phyloP scores from a whole-genome alignment of 140 eudicot genomes.

The Anethum foeniculum region DNA sequence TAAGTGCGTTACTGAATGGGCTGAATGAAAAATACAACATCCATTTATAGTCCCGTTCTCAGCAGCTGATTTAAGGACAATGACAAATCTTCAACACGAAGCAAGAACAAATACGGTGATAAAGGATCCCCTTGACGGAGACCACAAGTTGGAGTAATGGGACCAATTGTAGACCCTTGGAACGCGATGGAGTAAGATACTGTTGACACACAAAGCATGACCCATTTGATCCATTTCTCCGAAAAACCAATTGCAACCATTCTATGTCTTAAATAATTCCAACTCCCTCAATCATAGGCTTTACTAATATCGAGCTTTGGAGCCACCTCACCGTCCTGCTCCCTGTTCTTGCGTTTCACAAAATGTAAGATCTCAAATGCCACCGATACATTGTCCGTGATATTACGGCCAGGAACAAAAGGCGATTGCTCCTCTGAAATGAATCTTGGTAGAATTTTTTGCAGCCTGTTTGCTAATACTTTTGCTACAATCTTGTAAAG shows the following conservation, averaged over 20 bases:
- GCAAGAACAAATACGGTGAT: background rate
- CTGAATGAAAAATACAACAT: too few species aligned
- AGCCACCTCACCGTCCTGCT: background rate
- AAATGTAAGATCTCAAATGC: background rate
- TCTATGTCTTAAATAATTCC: background rate
- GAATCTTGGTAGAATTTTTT: too few species aligned
- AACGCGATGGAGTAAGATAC: too few species aligned
- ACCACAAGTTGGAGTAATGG: background rate
- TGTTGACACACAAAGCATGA: background rate
- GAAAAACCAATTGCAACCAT: background rate
- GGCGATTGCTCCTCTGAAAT: too few species aligned
- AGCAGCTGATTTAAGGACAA: background rate
- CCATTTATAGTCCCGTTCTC: too few species aligned
- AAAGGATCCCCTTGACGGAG: background rate
- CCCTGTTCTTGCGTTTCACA: background rate
- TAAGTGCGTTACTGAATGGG: too few species aligned
- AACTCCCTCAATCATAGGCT: background rate
- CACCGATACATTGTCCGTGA: too few species aligned
- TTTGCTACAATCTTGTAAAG: too few species aligned
- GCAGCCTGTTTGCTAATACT: too few species aligned
- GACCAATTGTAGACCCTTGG: background rate
- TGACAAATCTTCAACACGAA: background rate
- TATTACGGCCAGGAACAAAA: too few species aligned
- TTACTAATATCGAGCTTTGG: background rate
- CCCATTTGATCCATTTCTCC: background rate